A percentile compares a stretch with the other conserved stretches of the same genome.
Conservation (phyloP, 345 rosid genomes). For the Boechera retrofracta region DNA sequence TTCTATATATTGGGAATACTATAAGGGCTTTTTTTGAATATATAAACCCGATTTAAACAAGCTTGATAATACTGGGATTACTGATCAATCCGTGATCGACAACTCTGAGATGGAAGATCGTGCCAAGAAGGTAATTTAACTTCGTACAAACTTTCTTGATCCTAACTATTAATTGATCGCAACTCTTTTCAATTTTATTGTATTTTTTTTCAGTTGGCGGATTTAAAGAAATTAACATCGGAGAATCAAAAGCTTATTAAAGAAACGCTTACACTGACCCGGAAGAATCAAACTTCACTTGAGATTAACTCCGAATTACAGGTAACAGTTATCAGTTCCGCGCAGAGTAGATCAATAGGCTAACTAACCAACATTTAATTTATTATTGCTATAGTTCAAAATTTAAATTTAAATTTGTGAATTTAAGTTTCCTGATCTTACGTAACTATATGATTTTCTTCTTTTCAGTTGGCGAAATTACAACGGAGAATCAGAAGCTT, state of each 20-base stretch:
- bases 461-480: conserved; percentile 8
- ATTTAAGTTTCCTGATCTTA: background rate
- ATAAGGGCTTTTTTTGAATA: background rate
- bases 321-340: conserved; percentile 14
- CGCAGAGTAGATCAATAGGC: background rate
- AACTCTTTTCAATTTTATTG: background rate
- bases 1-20: no score
- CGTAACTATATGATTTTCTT: background rate
- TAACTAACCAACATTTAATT: background rate
- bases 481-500: conserved; percentile 35
- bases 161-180: background rate
- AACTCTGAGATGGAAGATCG: conserved; percentile 26
- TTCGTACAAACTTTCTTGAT: background rate
- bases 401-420: background rate
- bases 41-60: background rate
- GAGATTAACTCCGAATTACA: conserved; percentile 13
- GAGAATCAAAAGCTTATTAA: conserved; percentile 30
- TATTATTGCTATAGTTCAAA: background rate
- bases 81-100: background rate
- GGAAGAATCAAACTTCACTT: conserved; percentile 24
- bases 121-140: conserved; percentile 3
- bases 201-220: background rate
- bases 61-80: background rate
- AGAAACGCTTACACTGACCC: conserved; percentile 20
- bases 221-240: conserved; percentile 17